phyloP scores from a whole-genome alignment of 2,329 filamentous ascomycete species.

The Ilyonectria mors-panacis region DNA sequence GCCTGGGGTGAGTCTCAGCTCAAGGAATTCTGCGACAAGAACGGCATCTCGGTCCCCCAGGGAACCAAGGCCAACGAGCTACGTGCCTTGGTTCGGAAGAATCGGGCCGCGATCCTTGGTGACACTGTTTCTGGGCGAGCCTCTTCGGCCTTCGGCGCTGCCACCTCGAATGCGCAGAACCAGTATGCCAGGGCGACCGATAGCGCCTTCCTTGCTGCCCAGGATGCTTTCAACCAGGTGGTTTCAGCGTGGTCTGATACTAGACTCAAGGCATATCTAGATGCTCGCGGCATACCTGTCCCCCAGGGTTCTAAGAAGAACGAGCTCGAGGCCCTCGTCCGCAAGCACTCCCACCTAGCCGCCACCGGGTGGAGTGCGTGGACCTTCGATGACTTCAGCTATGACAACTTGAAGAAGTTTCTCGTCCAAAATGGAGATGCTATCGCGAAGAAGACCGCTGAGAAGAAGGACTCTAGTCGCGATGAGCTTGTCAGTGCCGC shows the following conservation, averaged over 20 bases:
- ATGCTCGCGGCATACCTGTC: slow-evolving; percentile 82
- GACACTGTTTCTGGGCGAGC: slow-evolving; percentile 73
- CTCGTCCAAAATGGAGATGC: slow-evolving; percentile 67
- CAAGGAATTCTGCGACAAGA: slow-evolving; percentile 94
- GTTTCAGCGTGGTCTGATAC: slow-evolving; percentile 79
- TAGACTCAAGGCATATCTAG: slow-evolving; percentile 83
- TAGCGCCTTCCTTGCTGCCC: slow-evolving; percentile 71
- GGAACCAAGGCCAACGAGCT: slow-evolving; percentile 93
- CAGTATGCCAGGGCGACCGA: slow-evolving; percentile 83
- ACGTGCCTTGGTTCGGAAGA: slow-evolving; percentile 89
- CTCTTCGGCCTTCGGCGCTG: slow-evolving; percentile 76
- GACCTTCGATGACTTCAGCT: slow-evolving; percentile 85
- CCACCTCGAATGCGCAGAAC: slow-evolving; percentile 82
- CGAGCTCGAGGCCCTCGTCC: slow-evolving; percentile 81
- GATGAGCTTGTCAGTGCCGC: slow-evolving; percentile 81
- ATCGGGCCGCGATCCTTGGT: slow-evolving; percentile 80
- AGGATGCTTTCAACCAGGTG: slow-evolving; percentile 77
- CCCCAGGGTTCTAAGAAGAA: slow-evolving; percentile 80
- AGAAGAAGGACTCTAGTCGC: slow-evolving; percentile 76
- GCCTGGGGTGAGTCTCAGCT: slow-evolving; percentile 91
- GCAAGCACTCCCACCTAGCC: slow-evolving; percentile 80
- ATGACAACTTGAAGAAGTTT: slow-evolving; percentile 77
- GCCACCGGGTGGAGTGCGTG: slow-evolving; percentile 78
- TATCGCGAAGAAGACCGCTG: slow-evolving; percentile 70
- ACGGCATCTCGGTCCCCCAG: slow-evolving; percentile 88